A percentile compares a stretch with the other conserved stretches of the same genome.
These are phyloP conservation scores for Claviceps sp. DNA, from an alignment of 2,329 filamentous ascomycete species.

Conservation along the genomic window DNA sequence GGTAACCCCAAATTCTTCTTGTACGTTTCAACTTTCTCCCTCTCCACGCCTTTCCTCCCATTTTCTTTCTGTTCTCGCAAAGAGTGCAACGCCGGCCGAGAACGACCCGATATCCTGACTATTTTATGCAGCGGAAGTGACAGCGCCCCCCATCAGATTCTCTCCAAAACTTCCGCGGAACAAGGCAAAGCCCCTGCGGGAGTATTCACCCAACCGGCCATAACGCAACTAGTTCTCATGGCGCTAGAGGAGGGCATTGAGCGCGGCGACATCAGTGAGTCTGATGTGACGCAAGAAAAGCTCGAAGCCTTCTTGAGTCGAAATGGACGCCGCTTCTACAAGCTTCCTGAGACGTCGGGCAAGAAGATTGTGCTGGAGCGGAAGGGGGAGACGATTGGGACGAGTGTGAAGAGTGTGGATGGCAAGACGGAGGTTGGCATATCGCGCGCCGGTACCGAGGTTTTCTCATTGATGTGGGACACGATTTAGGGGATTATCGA, in stretches of 20 bases:
- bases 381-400: conserved; percentile 26
- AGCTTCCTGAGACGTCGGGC: conserved; percentile 17
- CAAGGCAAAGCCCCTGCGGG: conserved; percentile 51
- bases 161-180: conserved; percentile 37
- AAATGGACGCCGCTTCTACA: conserved; percentile 42
- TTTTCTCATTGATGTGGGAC: conserved; percentile 28
- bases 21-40: conserved; percentile 15
- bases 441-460: conserved; percentile 25
- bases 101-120: neutral
- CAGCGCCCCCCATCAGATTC: conserved; percentile 49
- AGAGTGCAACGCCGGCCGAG: too few species aligned
- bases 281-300: conserved; percentile 39
- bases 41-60: neutral
- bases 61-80: neutral
- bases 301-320: conserved; percentile 41
- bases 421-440: conserved; percentile 29
- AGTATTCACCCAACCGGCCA: conserved; percentile 67
- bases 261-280: conserved; percentile 35
- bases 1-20: conserved; percentile 56
- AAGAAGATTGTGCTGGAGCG: conserved; percentile 25
- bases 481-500: neutral
- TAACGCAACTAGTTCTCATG: conserved; percentile 48
- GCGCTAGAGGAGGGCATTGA: conserved; percentile 48
- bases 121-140: conserved; percentile 33
- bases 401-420: conserved; percentile 24